Evolutionary conservation across 371 early-diverging fungal genomes (phyloP).

Genomic region (Mortierella sp.): DNA sequence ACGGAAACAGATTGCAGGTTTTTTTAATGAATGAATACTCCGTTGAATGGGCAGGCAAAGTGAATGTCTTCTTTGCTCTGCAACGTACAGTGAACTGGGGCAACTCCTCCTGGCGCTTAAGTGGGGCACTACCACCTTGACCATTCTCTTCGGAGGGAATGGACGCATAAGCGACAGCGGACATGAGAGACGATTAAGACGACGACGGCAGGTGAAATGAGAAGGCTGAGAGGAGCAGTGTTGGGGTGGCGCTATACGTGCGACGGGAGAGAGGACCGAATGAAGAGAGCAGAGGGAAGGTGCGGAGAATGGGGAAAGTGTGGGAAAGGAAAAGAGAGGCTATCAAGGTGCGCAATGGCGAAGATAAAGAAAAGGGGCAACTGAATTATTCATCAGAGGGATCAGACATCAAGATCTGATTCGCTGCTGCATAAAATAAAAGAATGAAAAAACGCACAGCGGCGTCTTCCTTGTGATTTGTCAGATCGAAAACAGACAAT

Average conservation of each 20-base stretch:
- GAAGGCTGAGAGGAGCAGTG: no score
- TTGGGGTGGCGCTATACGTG: no score
- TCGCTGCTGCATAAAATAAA: no score
- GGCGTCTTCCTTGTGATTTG: no score
- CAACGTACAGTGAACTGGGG: slow-evolving; percentile 47
- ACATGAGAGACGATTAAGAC: no score
- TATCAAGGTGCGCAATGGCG: neutral
- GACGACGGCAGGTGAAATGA: no score
- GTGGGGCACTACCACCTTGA: neutral
- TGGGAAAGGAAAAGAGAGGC: neutral
- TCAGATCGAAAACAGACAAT: no score
- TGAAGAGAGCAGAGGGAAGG: slow-evolving; percentile 1
- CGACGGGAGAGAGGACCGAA: no score
- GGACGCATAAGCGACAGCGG: slow-evolving; percentile 19
- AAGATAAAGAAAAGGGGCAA: no score
- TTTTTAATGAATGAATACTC: neutral
- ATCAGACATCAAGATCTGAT: no score
- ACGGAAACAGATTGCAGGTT: neutral
- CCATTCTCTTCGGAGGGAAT: slow-evolving; percentile 16
- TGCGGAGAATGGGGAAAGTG: neutral
- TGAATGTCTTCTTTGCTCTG: neutral
- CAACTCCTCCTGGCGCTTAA: slow-evolving; percentile 24
- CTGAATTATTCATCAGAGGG: no score
- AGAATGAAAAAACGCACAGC: no score
- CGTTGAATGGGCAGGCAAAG: neutral